These are phyloP conservation scores for Pythium insidiosum DNA, from an alignment of 352 stramenopile genomes.

Conservation along the genomic window DNA sequence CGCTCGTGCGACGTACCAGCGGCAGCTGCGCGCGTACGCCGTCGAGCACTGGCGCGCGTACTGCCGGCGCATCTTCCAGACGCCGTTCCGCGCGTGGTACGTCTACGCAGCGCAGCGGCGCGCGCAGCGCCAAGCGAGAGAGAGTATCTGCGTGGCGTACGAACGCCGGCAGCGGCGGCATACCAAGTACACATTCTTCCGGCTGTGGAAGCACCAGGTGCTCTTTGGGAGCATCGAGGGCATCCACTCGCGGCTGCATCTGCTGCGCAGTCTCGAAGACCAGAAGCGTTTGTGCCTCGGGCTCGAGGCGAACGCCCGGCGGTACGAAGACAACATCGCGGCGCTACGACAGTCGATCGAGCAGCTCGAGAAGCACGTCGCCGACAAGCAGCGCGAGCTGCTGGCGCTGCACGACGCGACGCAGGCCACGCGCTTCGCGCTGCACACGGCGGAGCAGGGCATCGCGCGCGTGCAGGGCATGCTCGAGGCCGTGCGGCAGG, in stretches of 20 bases:
- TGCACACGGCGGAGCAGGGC: conserved; percentile 66
- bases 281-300: conserved; percentile 71
- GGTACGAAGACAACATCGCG: conserved; percentile 58
- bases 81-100: conserved; percentile 68
- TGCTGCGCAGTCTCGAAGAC: conserved; percentile 61
- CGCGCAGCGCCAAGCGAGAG: conserved; percentile 31
- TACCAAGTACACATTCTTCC: conserved; percentile 74
- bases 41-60: conserved; percentile 61
- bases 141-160: conserved; percentile 64
- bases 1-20: conserved; percentile 49
- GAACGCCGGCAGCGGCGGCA: conserved; percentile 47
- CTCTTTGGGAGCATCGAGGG: conserved; percentile 65
- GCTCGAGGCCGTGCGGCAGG: conserved; percentile 52
- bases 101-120: conserved; percentile 30
- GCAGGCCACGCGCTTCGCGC: conserved; percentile 53
- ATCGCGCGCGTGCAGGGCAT: conserved; percentile 64
- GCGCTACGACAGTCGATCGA: conserved; percentile 45
- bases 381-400: conserved; percentile 61
- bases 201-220: conserved; percentile 71
- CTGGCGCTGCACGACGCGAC: conserved; percentile 44
- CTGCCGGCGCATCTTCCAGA: conserved; percentile 53
- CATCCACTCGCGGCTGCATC: conserved; percentile 52
- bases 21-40: conserved; percentile 27
- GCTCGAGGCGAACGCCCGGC: conserved; percentile 41
- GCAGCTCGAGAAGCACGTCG: conserved; percentile 45